Percentiles rank a stretch among this genome's conserved stretches.
phyloP scores from a whole-genome alignment of 768 basidiomycete genomes.

The Cantharellus anzutake region DNA sequence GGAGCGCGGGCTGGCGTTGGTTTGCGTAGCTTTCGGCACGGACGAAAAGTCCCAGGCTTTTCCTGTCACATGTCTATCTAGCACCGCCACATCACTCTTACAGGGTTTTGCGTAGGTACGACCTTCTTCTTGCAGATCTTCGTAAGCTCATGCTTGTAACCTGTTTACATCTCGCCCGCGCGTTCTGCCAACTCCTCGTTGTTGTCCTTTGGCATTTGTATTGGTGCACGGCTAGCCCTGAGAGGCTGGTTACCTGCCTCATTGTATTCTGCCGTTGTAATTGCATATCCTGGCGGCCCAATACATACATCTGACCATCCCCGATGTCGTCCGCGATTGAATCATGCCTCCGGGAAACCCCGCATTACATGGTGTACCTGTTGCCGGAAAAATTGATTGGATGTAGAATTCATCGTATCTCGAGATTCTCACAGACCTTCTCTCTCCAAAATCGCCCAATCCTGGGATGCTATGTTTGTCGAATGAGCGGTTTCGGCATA shows the following conservation, averaged over 20 bases:
- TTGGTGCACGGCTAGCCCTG: too few relatives aligned
- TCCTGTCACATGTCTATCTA: too few relatives aligned
- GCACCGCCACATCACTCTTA: too few relatives aligned
- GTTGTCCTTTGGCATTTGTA: too few relatives aligned
- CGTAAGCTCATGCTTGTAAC: too few relatives aligned
- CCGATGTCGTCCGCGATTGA: neutral
- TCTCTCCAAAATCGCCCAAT: slow-evolving; percentile 93
- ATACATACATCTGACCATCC: neutral
- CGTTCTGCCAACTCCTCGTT: too few relatives aligned
- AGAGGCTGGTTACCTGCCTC: neutral
- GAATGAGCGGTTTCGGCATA: neutral
- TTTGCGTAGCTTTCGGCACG: too few relatives aligned
- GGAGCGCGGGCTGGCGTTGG: neutral
- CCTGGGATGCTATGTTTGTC: slow-evolving; percentile 57
- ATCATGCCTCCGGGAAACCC: neutral
- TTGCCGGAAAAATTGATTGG: neutral
- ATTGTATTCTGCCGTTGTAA: neutral
- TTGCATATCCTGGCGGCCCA: neutral
- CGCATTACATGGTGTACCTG: neutral
- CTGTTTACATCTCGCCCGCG: too few relatives aligned
- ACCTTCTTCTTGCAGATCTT: too few relatives aligned
- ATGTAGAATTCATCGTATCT: neutral
- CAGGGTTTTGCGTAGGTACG: too few relatives aligned
- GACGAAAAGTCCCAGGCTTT: too few relatives aligned
- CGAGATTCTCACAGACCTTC: slow-evolving; percentile 30